phyloP scores from a whole-genome alignment of 1,139 yeast genomes.

The Hyphopichia fennica region DNA sequence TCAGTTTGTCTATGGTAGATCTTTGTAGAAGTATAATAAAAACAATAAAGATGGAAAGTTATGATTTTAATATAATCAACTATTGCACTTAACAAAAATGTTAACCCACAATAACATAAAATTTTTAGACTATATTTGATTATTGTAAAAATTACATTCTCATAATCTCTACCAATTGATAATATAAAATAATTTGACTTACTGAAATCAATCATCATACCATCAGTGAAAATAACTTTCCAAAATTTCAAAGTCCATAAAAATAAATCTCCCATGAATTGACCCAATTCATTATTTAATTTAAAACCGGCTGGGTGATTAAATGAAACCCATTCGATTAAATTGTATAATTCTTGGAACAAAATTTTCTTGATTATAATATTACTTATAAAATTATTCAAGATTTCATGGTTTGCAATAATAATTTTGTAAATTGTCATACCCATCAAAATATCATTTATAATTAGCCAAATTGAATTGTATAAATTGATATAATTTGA shows the following conservation, averaged over 20 bases:
- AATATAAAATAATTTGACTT: not conserved
- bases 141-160: not conserved
- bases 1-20: constrained; percentile 75
- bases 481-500: constrained; percentile 86
- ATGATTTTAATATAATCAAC: constrained; percentile 65
- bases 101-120: constrained; percentile 50
- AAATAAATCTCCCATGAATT: constrained; percentile 82
- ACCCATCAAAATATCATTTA: constrained; percentile 82
- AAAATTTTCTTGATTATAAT: constrained; percentile 33
- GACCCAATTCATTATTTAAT: constrained; percentile 81
- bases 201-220: not conserved
- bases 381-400: constrained; percentile 36
- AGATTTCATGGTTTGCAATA: constrained; percentile 37
- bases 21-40: constrained; percentile 77
- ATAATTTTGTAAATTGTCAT: constrained; percentile 55
- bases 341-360: constrained; percentile 35
- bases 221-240: constrained; percentile 28
- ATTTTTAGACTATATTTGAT: constrained; percentile 14
- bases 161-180: not conserved
- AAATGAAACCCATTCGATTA: constrained; percentile 75
- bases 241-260: constrained; percentile 83
- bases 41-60: constrained; percentile 72
- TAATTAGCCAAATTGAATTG: constrained; percentile 84
- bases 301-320: constrained; percentile 92
- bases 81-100: constrained; percentile 65